Conservation (phyloP, 2,329 filamentous ascomycete species). For the Trichophyton mentagrophytes region DNA sequence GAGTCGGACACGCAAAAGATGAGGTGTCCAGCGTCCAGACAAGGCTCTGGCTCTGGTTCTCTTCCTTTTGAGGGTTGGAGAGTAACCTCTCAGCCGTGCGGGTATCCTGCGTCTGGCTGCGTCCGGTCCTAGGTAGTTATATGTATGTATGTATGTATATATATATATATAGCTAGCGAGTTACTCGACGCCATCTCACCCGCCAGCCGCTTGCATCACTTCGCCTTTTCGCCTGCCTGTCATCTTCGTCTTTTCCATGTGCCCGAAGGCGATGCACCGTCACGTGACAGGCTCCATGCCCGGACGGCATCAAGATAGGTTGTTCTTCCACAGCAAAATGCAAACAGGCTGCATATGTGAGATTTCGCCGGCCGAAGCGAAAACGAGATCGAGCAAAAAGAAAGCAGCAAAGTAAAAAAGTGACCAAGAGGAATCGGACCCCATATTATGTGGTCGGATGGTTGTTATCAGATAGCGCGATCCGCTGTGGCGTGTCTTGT, state of each 20-base stretch:
- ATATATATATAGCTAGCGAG: not conserved
- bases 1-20: too few relatives aligned
- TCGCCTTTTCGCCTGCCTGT: not conserved
- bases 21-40: too few relatives aligned
- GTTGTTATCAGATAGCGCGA: not conserved
- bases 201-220: not conserved
- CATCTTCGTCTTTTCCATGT: not conserved
- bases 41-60: not conserved
- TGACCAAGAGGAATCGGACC: not conserved
- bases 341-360: too few relatives aligned
- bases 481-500: not conserved
- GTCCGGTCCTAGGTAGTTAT: too few relatives aligned
- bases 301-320: not conserved
- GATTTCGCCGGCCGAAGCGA: not conserved
- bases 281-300: not conserved
- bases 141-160: not conserved
- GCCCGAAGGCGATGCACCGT: not conserved
- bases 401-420: not conserved
- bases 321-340: too few relatives aligned
- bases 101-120: not conserved
- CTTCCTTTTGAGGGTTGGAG: not conserved
- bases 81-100: not conserved
- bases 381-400: not conserved
- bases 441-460: not conserved
- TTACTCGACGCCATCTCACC: not conserved